Conservation (phyloP, 2,329 filamentous ascomycete genomes). For the Fusarium oligoseptatum region DNA sequence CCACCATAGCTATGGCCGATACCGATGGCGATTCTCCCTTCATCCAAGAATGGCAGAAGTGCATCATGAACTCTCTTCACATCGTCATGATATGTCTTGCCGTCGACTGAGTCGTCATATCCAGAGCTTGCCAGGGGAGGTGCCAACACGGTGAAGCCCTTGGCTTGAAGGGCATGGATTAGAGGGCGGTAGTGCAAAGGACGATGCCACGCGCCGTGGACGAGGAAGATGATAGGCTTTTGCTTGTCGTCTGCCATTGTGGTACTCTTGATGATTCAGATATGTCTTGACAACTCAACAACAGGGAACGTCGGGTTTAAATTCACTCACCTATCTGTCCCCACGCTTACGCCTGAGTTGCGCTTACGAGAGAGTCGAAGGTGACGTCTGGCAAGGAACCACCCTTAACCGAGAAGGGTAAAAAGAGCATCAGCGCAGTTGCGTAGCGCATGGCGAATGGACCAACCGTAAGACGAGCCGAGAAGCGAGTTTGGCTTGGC, state of each 20-base stretch:
- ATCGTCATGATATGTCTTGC: slow-evolving; percentile 25
- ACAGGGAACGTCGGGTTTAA: not conserved
- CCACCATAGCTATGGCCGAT: slow-evolving; percentile 37
- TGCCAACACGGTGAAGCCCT: slow-evolving; percentile 13
- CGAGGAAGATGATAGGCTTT: slow-evolving; percentile 21
- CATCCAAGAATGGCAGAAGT: slow-evolving; percentile 1
- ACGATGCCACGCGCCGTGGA: slow-evolving; percentile 37
- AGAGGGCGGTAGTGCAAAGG: slow-evolving; percentile 30
- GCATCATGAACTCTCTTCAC: slow-evolving; percentile 12
- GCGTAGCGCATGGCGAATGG: not conserved
- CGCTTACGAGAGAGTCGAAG: not conserved
- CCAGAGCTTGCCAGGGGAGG: slow-evolving; percentile 28
- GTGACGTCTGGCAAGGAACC: not conserved
- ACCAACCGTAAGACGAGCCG: not conserved
- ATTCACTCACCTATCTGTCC: not conserved
- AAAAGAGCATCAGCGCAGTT: not conserved
- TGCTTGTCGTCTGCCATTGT: slow-evolving; percentile 5
- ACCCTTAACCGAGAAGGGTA: not conserved
- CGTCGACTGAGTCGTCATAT: slow-evolving; percentile 29
- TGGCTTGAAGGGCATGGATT: slow-evolving; percentile 10
- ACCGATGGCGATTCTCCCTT: slow-evolving; percentile 8
- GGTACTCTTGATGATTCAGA: not conserved
- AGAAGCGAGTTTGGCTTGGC: not conserved
- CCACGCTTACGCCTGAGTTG: not conserved
- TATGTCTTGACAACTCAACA: not conserved